Conservation (phyloP, 164 flowering plant genomes). For the Vitis labrusca region DNA sequence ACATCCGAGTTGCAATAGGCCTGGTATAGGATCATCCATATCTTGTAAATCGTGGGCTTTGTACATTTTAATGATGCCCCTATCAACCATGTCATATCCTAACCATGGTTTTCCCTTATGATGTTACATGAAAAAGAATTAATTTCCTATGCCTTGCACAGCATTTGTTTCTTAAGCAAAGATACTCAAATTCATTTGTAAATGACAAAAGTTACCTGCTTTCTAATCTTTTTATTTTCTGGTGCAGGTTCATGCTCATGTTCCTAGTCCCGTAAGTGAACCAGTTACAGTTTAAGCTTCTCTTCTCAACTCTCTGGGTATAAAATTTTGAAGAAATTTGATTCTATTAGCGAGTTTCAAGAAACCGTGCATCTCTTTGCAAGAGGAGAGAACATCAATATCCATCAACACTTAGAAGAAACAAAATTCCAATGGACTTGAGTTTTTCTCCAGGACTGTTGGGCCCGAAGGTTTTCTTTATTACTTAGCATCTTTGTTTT, state of each 20-base stretch:
- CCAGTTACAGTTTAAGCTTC: slow-evolving; percentile 64
- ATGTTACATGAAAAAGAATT: too few species aligned
- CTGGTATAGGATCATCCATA: too few species aligned
- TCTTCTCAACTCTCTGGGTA: slow-evolving; percentile 16
- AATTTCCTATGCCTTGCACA: too few species aligned
- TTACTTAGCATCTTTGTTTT: slow-evolving; percentile 1
- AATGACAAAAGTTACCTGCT: too few species aligned
- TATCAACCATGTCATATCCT: too few species aligned
- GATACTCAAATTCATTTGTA: too few species aligned
- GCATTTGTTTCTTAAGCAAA: too few species aligned
- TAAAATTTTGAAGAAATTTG: slow-evolving; percentile 28
- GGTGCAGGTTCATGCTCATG: slow-evolving; percentile 46
- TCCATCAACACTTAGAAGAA: not conserved
- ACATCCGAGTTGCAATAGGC: too few species aligned
- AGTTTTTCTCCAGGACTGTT: not conserved
- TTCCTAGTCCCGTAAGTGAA: slow-evolving; percentile 44
- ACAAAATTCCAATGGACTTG: not conserved
- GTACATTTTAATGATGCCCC: too few species aligned
- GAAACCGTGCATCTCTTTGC: slow-evolving; percentile 9
- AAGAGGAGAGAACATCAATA: slow-evolving; percentile 1
- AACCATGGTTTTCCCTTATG: too few species aligned
- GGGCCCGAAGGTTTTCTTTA: not conserved
- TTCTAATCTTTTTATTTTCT: not conserved
- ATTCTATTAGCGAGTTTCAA: slow-evolving; percentile 31
- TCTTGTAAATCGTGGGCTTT: too few species aligned